Evolutionary conservation across 2,329 filamentous ascomycete species (phyloP).

Genomic region (Xylaria multiplex): DNA sequence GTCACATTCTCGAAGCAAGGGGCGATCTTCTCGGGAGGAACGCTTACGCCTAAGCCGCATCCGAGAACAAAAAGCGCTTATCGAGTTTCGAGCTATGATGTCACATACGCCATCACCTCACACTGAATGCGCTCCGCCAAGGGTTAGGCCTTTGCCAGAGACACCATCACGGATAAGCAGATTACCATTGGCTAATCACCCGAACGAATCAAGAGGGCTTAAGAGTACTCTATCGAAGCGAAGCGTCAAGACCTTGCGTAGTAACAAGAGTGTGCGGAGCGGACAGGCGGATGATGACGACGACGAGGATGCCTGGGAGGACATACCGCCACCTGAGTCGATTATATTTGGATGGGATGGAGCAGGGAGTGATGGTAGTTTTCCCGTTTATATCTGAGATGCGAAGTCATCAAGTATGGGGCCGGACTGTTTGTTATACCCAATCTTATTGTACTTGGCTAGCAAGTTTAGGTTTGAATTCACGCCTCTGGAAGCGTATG

Average conservation of each 20-base stretch:
- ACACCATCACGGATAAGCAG: constrained; percentile 38
- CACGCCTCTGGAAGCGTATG: constrained; percentile 5
- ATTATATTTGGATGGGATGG: constrained; percentile 43
- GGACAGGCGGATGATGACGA: constrained; percentile 38
- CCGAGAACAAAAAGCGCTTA: constrained; percentile 35
- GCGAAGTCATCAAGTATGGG: neutral
- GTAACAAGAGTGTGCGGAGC: constrained; percentile 41
- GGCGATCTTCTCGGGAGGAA: constrained; percentile 38
- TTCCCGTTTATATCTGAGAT: constrained; percentile 47
- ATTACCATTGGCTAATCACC: constrained; percentile 34
- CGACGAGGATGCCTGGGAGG: constrained; percentile 48
- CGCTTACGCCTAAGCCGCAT: constrained; percentile 35
- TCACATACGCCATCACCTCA: constrained; percentile 39
- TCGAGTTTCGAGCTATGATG: constrained; percentile 34
- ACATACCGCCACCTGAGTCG: constrained; percentile 45
- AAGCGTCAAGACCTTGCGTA: constrained; percentile 39
- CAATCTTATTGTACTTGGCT: constrained; percentile 24
- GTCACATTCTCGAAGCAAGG: constrained; percentile 34
- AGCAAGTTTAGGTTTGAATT: constrained; percentile 7
- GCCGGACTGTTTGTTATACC: constrained; percentile 20
- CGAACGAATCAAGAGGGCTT: constrained; percentile 32
- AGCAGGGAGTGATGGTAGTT: constrained; percentile 43
- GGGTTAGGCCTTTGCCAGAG: constrained; percentile 39
- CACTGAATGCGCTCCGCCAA: constrained; percentile 30
- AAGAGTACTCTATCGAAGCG: constrained; percentile 37